Conservation (phyloP, 2,329 filamentous ascomycete species). For the Clarireedia monteithiana region DNA sequence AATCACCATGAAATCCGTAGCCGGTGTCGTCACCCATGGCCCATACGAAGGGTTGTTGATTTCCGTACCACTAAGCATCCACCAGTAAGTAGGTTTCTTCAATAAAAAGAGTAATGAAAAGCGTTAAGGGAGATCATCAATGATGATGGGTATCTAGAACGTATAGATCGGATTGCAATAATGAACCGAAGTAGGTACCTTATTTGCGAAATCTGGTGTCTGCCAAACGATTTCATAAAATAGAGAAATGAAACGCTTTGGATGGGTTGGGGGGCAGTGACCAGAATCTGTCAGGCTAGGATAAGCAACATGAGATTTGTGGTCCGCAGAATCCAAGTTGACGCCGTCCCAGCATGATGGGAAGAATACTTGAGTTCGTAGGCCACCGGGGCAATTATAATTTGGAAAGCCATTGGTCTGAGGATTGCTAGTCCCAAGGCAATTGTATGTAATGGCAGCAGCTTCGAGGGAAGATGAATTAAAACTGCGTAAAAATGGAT, state of each 20-base stretch:
- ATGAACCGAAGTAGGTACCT: constrained; percentile 13
- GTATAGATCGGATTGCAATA: not conserved
- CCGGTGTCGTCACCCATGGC: constrained; percentile 43
- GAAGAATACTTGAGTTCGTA: constrained; percentile 48
- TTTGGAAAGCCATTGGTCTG: constrained; percentile 46
- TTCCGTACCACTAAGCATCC: constrained; percentile 31
- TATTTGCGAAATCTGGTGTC: constrained; percentile 41
- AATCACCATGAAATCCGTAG: constrained; percentile 50
- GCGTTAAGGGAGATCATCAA: not conserved
- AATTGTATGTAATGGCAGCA: constrained; percentile 47
- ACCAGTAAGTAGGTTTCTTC: not conserved
- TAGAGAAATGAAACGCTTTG: constrained; percentile 47
- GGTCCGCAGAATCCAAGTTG: constrained; percentile 45
- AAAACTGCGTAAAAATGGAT: constrained; percentile 43
- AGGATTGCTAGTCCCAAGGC: constrained; percentile 37
- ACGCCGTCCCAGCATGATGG: constrained; percentile 56
- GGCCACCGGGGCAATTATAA: constrained; percentile 43
- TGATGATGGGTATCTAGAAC: not conserved
- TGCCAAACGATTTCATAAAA: constrained; percentile 54
- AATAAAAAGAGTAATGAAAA: not conserved
- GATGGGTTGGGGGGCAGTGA: constrained; percentile 41
- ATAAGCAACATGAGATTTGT: constrained; percentile 50
- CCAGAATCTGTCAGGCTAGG: constrained; percentile 40
- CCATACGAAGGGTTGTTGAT: constrained; percentile 45
- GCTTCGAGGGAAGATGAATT: constrained; percentile 36